Base-by-base conservation (phyloP, 2,329 filamentous ascomycete genomes). In the Apiospora koreana region DNA sequence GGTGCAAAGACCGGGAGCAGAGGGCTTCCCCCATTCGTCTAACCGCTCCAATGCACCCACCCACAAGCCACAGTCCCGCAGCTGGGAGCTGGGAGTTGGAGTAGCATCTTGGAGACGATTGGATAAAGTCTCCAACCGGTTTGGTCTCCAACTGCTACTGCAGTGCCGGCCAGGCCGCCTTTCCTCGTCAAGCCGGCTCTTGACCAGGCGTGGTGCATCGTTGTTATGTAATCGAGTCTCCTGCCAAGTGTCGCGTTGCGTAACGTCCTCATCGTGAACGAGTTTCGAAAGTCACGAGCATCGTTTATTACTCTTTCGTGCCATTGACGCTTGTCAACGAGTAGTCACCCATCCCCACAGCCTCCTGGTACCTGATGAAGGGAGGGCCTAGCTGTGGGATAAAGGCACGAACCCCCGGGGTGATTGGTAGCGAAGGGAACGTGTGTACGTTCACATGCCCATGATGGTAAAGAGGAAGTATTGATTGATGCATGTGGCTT, bases 181-280 rank as follows among this genome's bases (percentile, higher is more conserved):
- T 10, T 62, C 54, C 14, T 38, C 31, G 35, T 28, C 18, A 38
- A 62, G 18, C 31, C 28, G 31, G 54, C 21, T n/a, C 28, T 38
- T 62, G 12, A 62, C 54, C 31, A 62, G 21, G 21, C 18, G 18
- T 23, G 10, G 31, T 62, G 54, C 31, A 38, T 23, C 54, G 54
- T 62, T 62, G 54, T 62, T 62, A 62, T 28, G 54, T 62, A 62
- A 62, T 31, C 35, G 54, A n/a, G 31, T 62, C 54, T n/a, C 54
- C 28, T 62, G 54, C 54, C 54, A 62, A 62, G 54, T 62, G 31
- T 21, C 31, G 31, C 9, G 35, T 62, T 62, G 54, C 54, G 54
- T 62, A 62, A 62, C 54, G 28, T 62, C 21, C 54, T 62, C 31
- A 38, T 38, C 31, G 54, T 38, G 28, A 38, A 62, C 54, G 21